phyloP scores from a whole-genome alignment of 2,329 filamentous ascomycete species.

The Pezicula radicicola region DNA sequence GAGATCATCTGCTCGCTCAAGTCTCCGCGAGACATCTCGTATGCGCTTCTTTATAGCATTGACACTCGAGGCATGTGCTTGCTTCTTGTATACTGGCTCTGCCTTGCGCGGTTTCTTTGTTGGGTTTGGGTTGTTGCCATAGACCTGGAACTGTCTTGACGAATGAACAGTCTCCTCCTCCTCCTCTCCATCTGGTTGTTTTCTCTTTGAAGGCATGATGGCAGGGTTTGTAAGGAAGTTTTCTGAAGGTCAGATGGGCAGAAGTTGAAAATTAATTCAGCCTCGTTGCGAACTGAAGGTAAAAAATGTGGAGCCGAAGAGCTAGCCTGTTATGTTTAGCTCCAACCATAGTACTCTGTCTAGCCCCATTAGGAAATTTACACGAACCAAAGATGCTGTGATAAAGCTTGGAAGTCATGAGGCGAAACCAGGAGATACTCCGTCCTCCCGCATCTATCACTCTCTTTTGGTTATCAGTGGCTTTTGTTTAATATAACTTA shows the following conservation, averaged over 20 bases:
- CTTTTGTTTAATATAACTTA: too few species aligned
- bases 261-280: conserved; percentile 1
- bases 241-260: background rate
- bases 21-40: conserved; percentile 64
- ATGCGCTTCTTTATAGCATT: conserved; percentile 69
- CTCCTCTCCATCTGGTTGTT: conserved; percentile 13
- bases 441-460: too few species aligned
- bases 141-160: conserved; percentile 28
- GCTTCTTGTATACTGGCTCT: conserved; percentile 24
- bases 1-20: conserved; percentile 58
- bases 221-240: conserved; percentile 1
- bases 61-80: conserved; percentile 32
- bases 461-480: too few species aligned
- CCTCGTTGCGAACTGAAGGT: background rate
- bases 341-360: too few species aligned
- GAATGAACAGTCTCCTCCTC: conserved; percentile 23
- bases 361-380: too few species aligned
- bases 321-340: background rate
- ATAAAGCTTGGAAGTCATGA: too few species aligned
- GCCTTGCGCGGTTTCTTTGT: conserved; percentile 27
- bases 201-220: conserved; percentile 28
- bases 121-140: conserved; percentile 23
- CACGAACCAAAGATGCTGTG: too few species aligned
- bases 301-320: background rate
- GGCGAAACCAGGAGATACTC: too few species aligned